A percentile compares a stretch with the other conserved stretches of the same genome.
These are phyloP conservation scores for Ochromonas danica DNA, from an alignment of 108 stramenopile species.

Conservation along the genomic window DNA sequence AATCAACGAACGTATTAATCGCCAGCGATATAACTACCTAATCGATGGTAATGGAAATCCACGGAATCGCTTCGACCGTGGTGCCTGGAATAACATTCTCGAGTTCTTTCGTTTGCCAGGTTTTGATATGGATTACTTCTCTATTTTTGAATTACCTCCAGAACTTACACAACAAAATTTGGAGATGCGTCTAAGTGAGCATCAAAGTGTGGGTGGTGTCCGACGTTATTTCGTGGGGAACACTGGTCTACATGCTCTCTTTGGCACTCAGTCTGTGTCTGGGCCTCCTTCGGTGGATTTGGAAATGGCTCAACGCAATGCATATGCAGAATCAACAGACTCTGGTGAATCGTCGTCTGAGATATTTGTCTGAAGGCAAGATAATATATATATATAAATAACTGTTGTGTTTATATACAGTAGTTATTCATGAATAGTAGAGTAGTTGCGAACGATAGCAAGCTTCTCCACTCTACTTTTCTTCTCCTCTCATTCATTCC, in stretches of 20 bases:
- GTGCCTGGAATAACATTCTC: background rate
- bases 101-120: slow-evolving; percentile 24
- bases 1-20: slow-evolving; percentile 28
- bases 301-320: background rate
- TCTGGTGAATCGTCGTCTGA: too few species aligned
- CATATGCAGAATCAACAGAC: too few species aligned
- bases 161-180: background rate
- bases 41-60: background rate
- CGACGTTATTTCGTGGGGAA: too few species aligned
- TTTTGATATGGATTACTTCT: background rate
- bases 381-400: too few species aligned
- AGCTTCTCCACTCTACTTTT: too few species aligned
- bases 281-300: background rate
- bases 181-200: background rate
- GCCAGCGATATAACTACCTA: background rate
- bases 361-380: too few species aligned
- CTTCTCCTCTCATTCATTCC: too few species aligned
- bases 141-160: background rate
- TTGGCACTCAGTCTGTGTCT: background rate
- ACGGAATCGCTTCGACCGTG: slow-evolving; percentile 9
- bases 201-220: background rate
- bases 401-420: too few species aligned
- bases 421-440: too few species aligned
- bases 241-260: background rate
- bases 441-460: too few species aligned